Evolutionary conservation across 1,139 yeast genomes (phyloP), one percentile per base, ranked within the genome.

Genomic region (Lodderomyces margitis): DNA sequence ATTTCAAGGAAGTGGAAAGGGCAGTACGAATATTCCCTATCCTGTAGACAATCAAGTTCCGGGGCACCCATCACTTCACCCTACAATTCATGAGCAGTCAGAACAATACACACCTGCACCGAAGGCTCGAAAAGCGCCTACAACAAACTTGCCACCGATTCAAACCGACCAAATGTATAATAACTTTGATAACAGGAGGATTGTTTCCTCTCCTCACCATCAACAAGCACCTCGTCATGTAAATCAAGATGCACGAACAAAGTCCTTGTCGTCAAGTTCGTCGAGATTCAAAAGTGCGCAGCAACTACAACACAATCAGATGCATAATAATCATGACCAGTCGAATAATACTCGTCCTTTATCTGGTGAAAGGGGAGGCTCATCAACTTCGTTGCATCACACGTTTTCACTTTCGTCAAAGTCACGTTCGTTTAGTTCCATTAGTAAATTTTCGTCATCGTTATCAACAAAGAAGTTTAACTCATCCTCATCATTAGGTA

Each of bases 361-460:
- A 10, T 54, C 62, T 4, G 51, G 57, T 39, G 47, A 61, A 9
- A 48, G 60, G 12, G 49, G 55, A 21, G 56, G 61, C 4, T 56
- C 64, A 0, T 44, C 45, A 11, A 46, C 61, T 15, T 55, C 64
- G 6, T 48, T 59, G 21, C 62, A 58, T 42, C 74, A 68, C 46
- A 58, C 70, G 1, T 70, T 68, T 40, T 68, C 75, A 17, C 56
- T 70, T 24, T 56, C 69, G 10, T 67, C 75, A 5, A 70, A 68
- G 43, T 68, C 75, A 2, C 56, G 76, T 34, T 71, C 77, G 1
- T 70, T 71, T 46, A 63, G 72, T 16, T 70, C 76, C 2, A 60
- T 72, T 40, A 61, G 70, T 27, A 72, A 70, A 50, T 59, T 71
- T 20, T 66, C 75, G 2, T 28, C 32, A 9, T 65, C 70, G 5